Evolutionary conservation across 768 basidiomycete genomes (phyloP).

Genomic region (Tulasnella sp.): DNA sequence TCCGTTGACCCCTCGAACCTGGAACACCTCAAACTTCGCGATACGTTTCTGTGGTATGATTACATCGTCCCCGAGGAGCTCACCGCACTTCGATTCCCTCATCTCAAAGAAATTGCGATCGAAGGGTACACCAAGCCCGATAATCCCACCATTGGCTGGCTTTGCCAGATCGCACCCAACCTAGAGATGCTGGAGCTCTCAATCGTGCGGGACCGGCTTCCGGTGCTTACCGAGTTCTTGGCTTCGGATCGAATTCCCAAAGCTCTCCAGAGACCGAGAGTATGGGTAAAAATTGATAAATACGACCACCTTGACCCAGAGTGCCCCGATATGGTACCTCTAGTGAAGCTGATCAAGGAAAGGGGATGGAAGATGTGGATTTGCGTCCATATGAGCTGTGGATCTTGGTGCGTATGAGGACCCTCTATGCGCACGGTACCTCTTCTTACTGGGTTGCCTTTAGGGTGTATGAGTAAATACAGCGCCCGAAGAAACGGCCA

Average conservation of each 20-base stretch:
- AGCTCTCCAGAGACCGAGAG: neutral
- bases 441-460: neutral
- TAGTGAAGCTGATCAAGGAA: neutral
- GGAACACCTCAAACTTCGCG: neutral
- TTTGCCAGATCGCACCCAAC: neutral
- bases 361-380: constrained; percentile 8
- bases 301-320: neutral
- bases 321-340: neutral
- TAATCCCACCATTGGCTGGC: neutral
- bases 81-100: neutral
- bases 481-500: neutral
- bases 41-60: neutral
- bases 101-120: neutral
- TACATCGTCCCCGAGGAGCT: neutral
- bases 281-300: neutral
- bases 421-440: neutral
- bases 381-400: neutral
- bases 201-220: neutral
- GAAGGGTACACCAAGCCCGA: neutral
- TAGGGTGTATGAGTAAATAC: neutral
- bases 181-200: neutral
- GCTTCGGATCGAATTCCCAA: neutral
- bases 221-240: neutral
- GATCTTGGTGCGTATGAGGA: neutral
- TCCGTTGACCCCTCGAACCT: neutral